Conservation (phyloP, 257 asterid species). For the Catharanthus roseus region DNA sequence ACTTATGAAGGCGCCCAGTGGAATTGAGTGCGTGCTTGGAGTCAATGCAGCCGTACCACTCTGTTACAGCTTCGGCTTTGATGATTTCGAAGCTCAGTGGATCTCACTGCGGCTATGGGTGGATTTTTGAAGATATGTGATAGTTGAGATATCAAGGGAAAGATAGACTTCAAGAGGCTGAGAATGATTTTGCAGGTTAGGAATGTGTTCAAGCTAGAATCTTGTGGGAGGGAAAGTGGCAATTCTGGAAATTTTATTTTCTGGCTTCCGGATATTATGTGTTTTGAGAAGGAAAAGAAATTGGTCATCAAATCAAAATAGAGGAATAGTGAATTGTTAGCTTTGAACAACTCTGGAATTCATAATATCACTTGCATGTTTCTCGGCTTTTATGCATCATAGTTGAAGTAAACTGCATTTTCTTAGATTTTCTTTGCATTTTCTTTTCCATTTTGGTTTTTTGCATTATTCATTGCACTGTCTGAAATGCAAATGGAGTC, state of each 20-base stretch:
- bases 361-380: not conserved
- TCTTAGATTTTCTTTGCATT: not conserved
- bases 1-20: conserved; percentile 31
- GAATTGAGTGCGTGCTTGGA: conserved; percentile 80
- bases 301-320: not conserved
- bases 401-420: not conserved
- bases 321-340: not conserved
- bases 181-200: conserved; percentile 14
- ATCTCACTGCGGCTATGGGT: conserved; percentile 64
- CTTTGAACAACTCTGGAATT: not conserved
- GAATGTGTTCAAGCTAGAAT: not conserved
- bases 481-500: not conserved
- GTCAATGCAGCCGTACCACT: conserved; percentile 84
- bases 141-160: not conserved
- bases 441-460: not conserved
- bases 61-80: conserved; percentile 83
- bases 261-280: not conserved
- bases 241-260: not conserved
- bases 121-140: conserved; percentile 79
- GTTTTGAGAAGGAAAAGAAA: not conserved
- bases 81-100: conserved; percentile 83
- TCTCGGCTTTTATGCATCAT: not conserved
- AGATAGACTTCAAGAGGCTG: not conserved
- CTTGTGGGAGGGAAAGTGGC: not conserved
- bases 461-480: not conserved